These are phyloP conservation scores for Rubia balearica DNA, from an alignment of 305 asterid species.

Conservation along the genomic window DNA sequence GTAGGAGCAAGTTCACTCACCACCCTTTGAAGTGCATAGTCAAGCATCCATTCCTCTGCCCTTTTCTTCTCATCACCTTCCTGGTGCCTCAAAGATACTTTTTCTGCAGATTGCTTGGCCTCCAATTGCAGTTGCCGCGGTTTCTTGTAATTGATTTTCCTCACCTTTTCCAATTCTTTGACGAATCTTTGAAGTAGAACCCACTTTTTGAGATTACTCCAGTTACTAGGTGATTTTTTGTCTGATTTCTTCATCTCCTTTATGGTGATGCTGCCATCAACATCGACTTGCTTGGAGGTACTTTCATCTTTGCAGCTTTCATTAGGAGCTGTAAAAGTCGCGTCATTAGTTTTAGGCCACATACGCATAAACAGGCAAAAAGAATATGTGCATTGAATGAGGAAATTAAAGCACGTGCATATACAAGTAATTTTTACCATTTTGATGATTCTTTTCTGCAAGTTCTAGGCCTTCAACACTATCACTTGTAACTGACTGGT, in stretches of 20 bases:
- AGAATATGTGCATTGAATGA: background rate
- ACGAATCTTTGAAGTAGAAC: slow-evolving; percentile 77
- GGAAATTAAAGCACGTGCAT: background rate
- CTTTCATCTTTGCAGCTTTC: slow-evolving; percentile 20
- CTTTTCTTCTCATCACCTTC: slow-evolving; percentile 56
- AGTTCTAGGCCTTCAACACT: slow-evolving; percentile 38
- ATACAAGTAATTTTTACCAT: slow-evolving; percentile 28
- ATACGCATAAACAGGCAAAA: background rate
- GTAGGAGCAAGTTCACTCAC: slow-evolving; percentile 79
- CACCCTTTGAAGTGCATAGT: slow-evolving; percentile 84
- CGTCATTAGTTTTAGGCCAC: background rate
- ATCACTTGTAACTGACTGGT: slow-evolving; percentile 55
- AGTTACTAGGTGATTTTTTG: slow-evolving; percentile 67
- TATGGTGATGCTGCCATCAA: background rate
- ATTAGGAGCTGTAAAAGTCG: slow-evolving; percentile 3
- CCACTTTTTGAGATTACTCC: slow-evolving; percentile 95
- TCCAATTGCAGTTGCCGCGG: slow-evolving; percentile 38
- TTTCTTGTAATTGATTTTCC: slow-evolving; percentile 46
- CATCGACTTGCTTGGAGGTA: slow-evolving; percentile 9
- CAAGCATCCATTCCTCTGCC: slow-evolving; percentile 95
- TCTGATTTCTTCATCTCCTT: slow-evolving; percentile 26
- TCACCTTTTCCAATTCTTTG: slow-evolving; percentile 74
- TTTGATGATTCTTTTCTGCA: slow-evolving; percentile 29
- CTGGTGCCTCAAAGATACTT: slow-evolving; percentile 50
- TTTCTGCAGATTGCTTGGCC: slow-evolving; percentile 58